Conservation (phyloP, 2,329 filamentous ascomycete genomes). For the Verticillium alfalfae region DNA sequence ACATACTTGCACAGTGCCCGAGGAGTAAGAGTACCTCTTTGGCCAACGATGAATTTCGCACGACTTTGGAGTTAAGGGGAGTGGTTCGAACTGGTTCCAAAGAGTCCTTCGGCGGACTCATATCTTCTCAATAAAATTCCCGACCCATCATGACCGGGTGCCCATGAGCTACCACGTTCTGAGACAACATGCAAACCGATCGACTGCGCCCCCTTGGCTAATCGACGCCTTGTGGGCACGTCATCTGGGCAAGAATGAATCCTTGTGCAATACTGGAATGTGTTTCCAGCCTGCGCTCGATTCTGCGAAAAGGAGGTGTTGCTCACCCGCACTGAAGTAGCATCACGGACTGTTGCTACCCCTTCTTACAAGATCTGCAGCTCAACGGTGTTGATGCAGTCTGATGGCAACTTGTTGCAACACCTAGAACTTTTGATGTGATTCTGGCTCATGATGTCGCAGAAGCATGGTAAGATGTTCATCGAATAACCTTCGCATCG, state of each 20-base stretch:
- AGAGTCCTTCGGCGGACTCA: conserved; percentile 5
- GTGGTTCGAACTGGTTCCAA: conserved; percentile 32
- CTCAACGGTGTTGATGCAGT: too few relatives aligned
- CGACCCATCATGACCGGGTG: conserved; percentile 2
- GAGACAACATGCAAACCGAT: conserved; percentile 32
- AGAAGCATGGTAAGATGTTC: too few relatives aligned
- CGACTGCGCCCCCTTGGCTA: conserved; percentile 75
- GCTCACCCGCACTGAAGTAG: too few relatives aligned
- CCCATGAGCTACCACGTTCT: conserved; percentile 2
- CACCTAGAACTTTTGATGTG: too few relatives aligned
- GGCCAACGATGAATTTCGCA: conserved; percentile 35
- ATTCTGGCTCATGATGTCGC: too few relatives aligned
- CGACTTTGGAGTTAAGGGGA: conserved; percentile 49
- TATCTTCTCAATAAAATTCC: conserved; percentile 17
- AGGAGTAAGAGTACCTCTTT: conserved; percentile 63
- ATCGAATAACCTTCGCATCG: too few relatives aligned
- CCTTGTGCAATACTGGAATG: neutral
- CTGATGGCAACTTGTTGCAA: too few relatives aligned
- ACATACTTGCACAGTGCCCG: conserved; percentile 59
- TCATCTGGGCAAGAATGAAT: neutral
- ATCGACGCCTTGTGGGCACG: neutral
- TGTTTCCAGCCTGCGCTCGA: neutral
- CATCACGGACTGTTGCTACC: too few relatives aligned
- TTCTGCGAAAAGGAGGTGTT: too few relatives aligned
- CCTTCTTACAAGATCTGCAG: too few relatives aligned